These are phyloP conservation scores for Phaseolus coccineus DNA, from an alignment of 331 rosid genomes.

Conservation along the genomic window DNA sequence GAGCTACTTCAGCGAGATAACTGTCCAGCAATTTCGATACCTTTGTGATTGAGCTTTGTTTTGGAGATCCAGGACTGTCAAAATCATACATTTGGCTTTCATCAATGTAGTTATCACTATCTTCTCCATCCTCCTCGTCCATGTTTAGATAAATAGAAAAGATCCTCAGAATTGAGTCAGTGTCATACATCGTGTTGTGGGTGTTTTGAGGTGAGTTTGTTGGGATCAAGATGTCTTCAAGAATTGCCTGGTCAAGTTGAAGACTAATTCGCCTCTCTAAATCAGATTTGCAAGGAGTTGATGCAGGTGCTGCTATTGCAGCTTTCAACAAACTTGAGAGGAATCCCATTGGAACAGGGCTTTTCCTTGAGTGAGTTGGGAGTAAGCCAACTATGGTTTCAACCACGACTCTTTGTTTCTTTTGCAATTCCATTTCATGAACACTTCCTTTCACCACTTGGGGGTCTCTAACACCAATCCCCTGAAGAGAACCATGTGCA, in stretches of 20 bases:
- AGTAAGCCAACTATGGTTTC: constrained; percentile 83
- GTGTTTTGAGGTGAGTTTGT: constrained; percentile 61
- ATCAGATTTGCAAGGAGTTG: constrained; percentile 76
- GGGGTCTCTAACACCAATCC: constrained; percentile 63
- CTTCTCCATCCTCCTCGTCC: constrained; percentile 87
- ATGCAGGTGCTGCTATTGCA: constrained; percentile 74
- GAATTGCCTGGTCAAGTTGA: constrained; percentile 96
- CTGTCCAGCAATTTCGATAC: constrained; percentile 88
- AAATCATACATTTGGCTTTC: constrained; percentile 87
- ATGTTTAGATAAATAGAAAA: constrained; percentile 83
- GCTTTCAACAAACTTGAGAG: constrained; percentile 89
- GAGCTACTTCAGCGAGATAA: constrained; percentile 88
- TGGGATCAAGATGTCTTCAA: constrained; percentile 90
- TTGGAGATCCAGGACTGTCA: constrained; percentile 93
- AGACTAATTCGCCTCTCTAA: constrained; percentile 90
- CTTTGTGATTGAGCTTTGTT: constrained; percentile 87
- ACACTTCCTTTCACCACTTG: constrained; percentile 68
- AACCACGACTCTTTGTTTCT: constrained; percentile 81
- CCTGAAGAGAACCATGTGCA: constrained; percentile 85
- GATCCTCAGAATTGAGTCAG: constrained; percentile 82
- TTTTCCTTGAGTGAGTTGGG: constrained; percentile 89
- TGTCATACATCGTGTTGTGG: constrained; percentile 80
- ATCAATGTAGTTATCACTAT: constrained; percentile 64
- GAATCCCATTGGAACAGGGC: constrained; percentile 88
- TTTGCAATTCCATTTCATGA: constrained; percentile 73